Percentiles rank a stretch among this genome's conserved stretches.
These are phyloP conservation scores for Sclerotinia minor DNA, from an alignment of 2,329 filamentous ascomycete genomes.

Conservation along the genomic window DNA sequence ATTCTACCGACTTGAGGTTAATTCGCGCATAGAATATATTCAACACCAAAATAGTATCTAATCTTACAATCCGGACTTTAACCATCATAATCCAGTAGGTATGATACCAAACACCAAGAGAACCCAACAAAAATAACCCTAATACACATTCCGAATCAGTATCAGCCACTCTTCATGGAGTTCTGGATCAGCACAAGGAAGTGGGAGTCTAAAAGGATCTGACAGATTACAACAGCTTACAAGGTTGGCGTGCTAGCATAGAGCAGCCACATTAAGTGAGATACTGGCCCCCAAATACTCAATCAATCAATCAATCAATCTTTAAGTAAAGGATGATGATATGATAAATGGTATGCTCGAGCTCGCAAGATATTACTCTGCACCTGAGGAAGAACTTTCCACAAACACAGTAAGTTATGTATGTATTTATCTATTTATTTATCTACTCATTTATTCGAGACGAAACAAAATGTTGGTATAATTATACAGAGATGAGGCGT, in stretches of 20 bases:
- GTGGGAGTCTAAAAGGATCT: not conserved
- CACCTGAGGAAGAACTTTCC: not conserved
- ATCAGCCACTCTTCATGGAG: not conserved
- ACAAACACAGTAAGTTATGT: not conserved
- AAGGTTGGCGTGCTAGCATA: conserved; percentile 3
- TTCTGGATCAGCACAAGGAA: conserved; percentile 9
- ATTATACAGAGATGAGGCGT: conserved; percentile 4
- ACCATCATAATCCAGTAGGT: not conserved
- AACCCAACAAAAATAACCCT: not conserved
- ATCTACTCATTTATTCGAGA: not conserved
- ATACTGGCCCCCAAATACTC: conserved; percentile 1
- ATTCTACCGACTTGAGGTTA: not conserved
- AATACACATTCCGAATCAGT: not conserved
- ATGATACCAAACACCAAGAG: conserved; percentile 1
- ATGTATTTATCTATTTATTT: not conserved
- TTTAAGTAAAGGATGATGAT: conserved; percentile 3
- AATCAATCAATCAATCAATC: not conserved
- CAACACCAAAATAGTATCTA: not conserved
- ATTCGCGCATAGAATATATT: not conserved
- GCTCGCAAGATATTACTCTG: not conserved
- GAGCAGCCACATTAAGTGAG: conserved; percentile 7
- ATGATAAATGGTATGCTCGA: not conserved
- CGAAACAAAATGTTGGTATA: not conserved
- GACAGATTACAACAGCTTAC: not conserved
- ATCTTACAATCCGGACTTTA: not conserved